Evolutionary conservation across 139 green algal genomes (phyloP).

Genomic region (Picochlorum sp.): DNA sequence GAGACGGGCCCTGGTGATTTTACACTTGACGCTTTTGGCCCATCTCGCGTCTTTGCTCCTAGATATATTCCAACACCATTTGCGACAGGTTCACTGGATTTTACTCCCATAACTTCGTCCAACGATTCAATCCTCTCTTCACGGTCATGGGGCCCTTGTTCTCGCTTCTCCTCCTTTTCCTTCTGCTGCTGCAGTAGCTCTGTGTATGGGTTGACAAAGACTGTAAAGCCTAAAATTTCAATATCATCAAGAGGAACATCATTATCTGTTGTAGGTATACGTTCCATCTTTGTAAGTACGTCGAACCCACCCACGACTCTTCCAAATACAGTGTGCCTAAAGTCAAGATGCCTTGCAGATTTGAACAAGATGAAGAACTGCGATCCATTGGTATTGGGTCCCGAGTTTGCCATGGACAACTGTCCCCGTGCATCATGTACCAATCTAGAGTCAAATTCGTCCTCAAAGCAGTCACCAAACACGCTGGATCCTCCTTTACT

Average conservation of each 20-base stretch:
- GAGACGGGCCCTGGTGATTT: too few species aligned
- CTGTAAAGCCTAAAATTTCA: conserved; percentile 56
- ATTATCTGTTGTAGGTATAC: conserved; percentile 64
- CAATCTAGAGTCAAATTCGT: conserved; percentile 63
- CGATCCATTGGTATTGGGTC: conserved; percentile 57
- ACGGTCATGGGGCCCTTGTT: not conserved
- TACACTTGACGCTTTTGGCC: too few species aligned
- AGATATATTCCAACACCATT: too few species aligned
- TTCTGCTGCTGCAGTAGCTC: conserved; percentile 72
- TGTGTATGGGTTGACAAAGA: conserved; percentile 92
- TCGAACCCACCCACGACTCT: conserved; percentile 79
- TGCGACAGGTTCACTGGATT: not conserved
- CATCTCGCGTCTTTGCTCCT: too few species aligned
- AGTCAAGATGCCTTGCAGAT: conserved; percentile 81
- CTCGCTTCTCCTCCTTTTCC: conserved; percentile 22
- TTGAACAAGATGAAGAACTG: conserved; percentile 88
- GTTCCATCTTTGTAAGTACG: conserved; percentile 75
- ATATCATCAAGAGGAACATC: conserved; percentile 74
- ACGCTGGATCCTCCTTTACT: conserved; percentile 88
- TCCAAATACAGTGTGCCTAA: conserved; percentile 90
- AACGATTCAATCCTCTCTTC: not conserved
- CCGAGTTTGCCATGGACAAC: conserved; percentile 92
- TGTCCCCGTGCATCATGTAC: conserved; percentile 69
- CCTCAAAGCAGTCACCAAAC: conserved; percentile 69
- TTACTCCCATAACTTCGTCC: not conserved